Conservation (phyloP, 2,329 filamentous ascomycete genomes). For the Leptoxyphium fumago region DNA sequence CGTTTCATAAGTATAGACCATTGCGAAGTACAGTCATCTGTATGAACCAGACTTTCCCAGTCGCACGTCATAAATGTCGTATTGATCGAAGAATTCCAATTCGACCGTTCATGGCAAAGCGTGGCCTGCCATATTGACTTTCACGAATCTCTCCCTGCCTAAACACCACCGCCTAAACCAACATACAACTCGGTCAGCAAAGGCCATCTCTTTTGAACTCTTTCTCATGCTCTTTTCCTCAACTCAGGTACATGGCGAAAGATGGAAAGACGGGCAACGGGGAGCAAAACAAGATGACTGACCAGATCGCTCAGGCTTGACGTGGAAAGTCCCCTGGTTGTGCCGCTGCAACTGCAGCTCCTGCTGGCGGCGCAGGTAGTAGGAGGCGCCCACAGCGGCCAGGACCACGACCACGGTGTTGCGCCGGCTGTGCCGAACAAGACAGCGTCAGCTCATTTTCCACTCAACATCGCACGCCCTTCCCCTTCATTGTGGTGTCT, state of each 20-base stretch:
- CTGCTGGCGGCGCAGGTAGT: conserved; percentile 10
- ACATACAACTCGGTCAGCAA: background rate
- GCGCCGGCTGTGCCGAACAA: conserved; percentile 8
- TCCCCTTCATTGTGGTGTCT: too few species aligned
- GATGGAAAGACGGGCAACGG: background rate
- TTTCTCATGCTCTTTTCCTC: background rate
- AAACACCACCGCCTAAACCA: too few species aligned
- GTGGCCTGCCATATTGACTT: too few species aligned
- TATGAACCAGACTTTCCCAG: too few species aligned
- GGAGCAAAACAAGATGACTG: background rate
- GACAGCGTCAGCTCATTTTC: too few species aligned
- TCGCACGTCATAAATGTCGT: too few species aligned
- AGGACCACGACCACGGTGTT: conserved; percentile 14
- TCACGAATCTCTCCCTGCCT: too few species aligned
- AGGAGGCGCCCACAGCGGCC: conserved; percentile 11
- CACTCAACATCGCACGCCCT: too few species aligned
- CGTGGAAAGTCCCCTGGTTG: conserved; percentile 14
- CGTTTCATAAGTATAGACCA: too few species aligned
- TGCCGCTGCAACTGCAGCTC: conserved; percentile 5
- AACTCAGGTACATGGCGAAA: background rate
- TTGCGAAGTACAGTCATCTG: too few species aligned
- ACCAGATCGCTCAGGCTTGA: conserved; percentile 16
- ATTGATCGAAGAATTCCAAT: too few species aligned
- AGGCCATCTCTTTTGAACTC: background rate
- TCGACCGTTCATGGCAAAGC: too few species aligned